Base-by-base conservation (phyloP, 176 grass and related monocot species). In the Aegilops tauschii region DNA sequence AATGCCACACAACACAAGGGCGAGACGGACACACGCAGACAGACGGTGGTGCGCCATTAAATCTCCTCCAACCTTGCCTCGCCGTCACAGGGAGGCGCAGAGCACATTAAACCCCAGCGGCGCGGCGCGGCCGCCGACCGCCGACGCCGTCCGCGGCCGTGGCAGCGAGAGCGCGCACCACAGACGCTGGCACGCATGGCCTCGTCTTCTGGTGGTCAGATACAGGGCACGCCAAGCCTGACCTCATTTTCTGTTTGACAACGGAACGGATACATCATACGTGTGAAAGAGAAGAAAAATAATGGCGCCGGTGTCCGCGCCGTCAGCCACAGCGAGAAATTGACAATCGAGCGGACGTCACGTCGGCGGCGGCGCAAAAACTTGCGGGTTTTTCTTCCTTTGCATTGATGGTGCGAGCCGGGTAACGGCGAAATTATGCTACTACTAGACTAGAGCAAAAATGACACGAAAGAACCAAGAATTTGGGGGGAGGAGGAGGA, bases 51-150 rank as follows among this genome's bases (percentile, higher is more conserved):
- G 30, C 61, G 86, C 90, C 86, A 84, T 88, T 44, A 77, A 31
- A 21, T 16, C n/a, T 37, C 61, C 61, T 13, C 59, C 77, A 37
- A 63, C 83, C 74, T 77, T 12, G 45, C 35, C 76, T 81, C 20
- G 49, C 70, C 86, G 70, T 88, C 82, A 85, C 90, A 91, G 63
- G 77, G 84, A 27, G 90, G 62, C 21, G 67, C 90, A 64, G 90
- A 23, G 50, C 77, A 4, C 82, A 88, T 88, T 91, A 64, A 83
- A 84, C n/a, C 73, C 4, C 44, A 9, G 69, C 78, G 45, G 70
- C 66, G 40, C 39, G 45, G 70, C 66, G n/a, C 54, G 25, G 40
- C 21, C 16, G 18, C 16, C 67, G n/a, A 23, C 11, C 45, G 12
- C 49, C 47, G 42, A 12, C 42, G 88, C 3, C 82, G 88, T 76